Evolutionary conservation across 2,329 filamentous ascomycete species (phyloP).

Genomic region (Zymoseptoria brevis): DNA sequence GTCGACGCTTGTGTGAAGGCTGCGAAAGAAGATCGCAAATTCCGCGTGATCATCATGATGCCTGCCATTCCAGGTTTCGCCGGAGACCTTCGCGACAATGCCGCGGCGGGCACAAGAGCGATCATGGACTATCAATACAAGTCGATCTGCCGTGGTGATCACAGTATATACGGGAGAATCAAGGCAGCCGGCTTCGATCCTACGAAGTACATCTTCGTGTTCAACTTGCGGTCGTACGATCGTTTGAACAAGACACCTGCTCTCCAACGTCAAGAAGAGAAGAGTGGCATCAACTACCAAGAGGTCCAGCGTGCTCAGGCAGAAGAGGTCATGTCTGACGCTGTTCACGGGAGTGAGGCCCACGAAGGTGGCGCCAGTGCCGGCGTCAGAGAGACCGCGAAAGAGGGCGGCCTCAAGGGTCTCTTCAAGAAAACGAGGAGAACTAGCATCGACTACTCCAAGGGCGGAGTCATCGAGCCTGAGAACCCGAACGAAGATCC

Average conservation of each 20-base stretch:
- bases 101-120: conserved; percentile 75
- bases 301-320: conserved; percentile 82
- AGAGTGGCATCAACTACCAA: conserved; percentile 75
- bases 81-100: conserved; percentile 75
- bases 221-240: conserved; percentile 89
- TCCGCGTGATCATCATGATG: conserved; percentile 82
- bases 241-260: conserved; percentile 75
- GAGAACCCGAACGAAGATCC: conserved; percentile 13
- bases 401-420: conserved; percentile 17
- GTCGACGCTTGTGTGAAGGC: conserved; percentile 83
- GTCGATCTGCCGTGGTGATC: conserved; percentile 81
- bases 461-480: conserved; percentile 15
- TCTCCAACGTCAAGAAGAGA: conserved; percentile 66
- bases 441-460: conserved; percentile 12
- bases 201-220: conserved; percentile 76
- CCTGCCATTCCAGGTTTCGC: conserved; percentile 91
- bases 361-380: conserved; percentile 17
- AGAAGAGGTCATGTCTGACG: conserved; percentile 74
- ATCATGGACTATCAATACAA: conserved; percentile 99
- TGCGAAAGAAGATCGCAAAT: conserved; percentile 74
- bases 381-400: conserved; percentile 28
- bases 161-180: conserved; percentile 82
- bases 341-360: conserved; percentile 50
- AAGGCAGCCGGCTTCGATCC: conserved; percentile 68
- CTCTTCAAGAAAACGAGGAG: conserved; percentile 31